Percentiles rank a stretch among this genome's conserved stretches.
phyloP scores from a whole-genome alignment of 2,329 filamentous ascomycete genomes.

The Plenodomus lindquistii region DNA sequence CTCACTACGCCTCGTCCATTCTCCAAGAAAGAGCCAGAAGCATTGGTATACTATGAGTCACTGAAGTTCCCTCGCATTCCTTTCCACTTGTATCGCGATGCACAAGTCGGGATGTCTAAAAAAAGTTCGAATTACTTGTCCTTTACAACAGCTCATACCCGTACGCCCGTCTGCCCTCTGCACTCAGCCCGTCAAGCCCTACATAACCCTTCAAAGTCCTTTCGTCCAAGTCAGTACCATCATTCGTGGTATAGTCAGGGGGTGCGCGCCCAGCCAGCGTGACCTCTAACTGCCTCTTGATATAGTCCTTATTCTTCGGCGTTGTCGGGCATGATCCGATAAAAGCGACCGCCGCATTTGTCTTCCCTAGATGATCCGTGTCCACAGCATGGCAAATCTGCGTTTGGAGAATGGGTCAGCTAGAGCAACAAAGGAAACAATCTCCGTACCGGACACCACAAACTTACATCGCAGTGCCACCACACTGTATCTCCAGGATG shows the following conservation, averaged over 20 bases:
- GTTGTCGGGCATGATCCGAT: conserved; percentile 5
- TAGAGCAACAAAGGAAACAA: not conserved
- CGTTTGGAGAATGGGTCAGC: not conserved
- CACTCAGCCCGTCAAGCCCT: conserved; percentile 3
- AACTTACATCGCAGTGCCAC: conserved; percentile 48
- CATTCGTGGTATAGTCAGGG: conserved; percentile 3
- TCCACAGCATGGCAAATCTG: conserved; percentile 9
- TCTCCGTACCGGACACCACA: not conserved
- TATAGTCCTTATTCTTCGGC: conserved; percentile 3
- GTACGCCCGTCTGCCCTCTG: conserved; percentile 1
- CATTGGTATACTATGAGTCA: not conserved
- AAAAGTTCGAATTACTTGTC: too few relatives aligned
- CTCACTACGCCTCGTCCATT: not conserved
- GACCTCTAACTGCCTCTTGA: conserved; percentile 1
- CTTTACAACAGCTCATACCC: conserved; percentile 1
- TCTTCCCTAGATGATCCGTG: conserved; percentile 2
- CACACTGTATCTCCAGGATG: conserved; percentile 48
- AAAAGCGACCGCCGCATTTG: conserved; percentile 3
- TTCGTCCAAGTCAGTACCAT: conserved; percentile 2
- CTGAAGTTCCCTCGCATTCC: too few relatives aligned
- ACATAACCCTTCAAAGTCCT: conserved; percentile 3
- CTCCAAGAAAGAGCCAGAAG: not conserved
- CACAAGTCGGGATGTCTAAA: too few relatives aligned
- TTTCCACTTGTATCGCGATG: too few relatives aligned
- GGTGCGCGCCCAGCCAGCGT: conserved; percentile 3